Percentiles rank a stretch among this genome's conserved stretches.
Conservation (phyloP, 148 eudicot genomes). For the Dianthus caryophyllus region DNA sequence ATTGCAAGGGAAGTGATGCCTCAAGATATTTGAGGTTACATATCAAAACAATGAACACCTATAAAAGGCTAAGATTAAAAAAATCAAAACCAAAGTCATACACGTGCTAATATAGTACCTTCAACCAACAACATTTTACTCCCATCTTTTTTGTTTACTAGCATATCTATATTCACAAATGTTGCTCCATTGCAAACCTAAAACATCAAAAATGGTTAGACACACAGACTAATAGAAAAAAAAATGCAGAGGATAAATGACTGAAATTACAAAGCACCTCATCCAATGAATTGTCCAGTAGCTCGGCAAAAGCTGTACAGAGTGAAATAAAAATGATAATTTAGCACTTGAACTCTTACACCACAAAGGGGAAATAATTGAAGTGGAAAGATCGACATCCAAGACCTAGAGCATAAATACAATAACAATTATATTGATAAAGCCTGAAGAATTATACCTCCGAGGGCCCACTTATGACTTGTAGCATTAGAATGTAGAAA, state of each 20-base stretch:
- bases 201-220: slow-evolving; percentile 8
- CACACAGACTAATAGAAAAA: not conserved
- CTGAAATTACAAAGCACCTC: slow-evolving; percentile 47
- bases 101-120: slow-evolving; percentile 38
- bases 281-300: slow-evolving; percentile 84
- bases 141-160: slow-evolving; percentile 61
- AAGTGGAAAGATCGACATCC: not conserved
- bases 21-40: not conserved
- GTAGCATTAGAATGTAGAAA: slow-evolving; percentile 98
- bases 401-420: not conserved
- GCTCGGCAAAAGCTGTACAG: slow-evolving; percentile 84
- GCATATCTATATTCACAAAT: slow-evolving; percentile 67
- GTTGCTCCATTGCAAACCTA: slow-evolving; percentile 89
- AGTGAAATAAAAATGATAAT: not conserved
- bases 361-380: not conserved
- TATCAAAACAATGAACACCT: not conserved
- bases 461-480: slow-evolving; percentile 95
- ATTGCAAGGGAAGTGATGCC: not conserved
- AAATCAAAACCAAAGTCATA: not conserved
- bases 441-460: slow-evolving; percentile 45
- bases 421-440: not conserved
- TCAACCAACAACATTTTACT: slow-evolving; percentile 72
- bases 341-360: not conserved
- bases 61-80: not conserved
- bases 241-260: slow-evolving; percentile 10